Evolutionary conservation across 2,329 filamentous ascomycete species (phyloP).

Genomic region (Ophiostoma himal-ulmi): DNA sequence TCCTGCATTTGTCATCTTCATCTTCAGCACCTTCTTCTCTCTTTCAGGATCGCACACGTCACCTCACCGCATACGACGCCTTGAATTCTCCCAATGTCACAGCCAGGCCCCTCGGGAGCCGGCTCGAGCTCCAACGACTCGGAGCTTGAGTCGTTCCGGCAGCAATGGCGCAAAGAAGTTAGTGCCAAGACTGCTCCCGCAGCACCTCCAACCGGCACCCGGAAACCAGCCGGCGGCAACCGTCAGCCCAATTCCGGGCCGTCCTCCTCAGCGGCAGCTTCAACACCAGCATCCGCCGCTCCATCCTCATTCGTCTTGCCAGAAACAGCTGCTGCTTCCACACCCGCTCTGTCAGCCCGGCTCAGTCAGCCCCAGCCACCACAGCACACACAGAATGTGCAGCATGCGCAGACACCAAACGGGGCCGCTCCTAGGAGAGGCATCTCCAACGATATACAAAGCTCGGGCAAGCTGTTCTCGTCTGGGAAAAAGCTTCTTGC

Average conservation of each 20-base stretch:
- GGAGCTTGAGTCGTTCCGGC: slow-evolving; percentile 80
- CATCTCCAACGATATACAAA: slow-evolving; percentile 20
- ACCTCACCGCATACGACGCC: neutral
- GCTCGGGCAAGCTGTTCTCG: slow-evolving; percentile 23
- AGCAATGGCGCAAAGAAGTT: slow-evolving; percentile 81
- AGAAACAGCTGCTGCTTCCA: neutral
- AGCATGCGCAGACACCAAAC: neutral
- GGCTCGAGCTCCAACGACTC: slow-evolving; percentile 42
- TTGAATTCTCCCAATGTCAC: slow-evolving; percentile 17
- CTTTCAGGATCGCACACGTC: neutral
- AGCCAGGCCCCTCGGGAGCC: slow-evolving; percentile 10
- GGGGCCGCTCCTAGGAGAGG: too few relatives aligned
- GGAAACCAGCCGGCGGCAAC: neutral
- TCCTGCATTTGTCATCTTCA: slow-evolving; percentile 21
- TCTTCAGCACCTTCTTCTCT: neutral
- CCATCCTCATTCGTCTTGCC: neutral
- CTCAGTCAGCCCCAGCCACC: neutral
- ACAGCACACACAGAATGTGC: neutral
- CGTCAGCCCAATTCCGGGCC: neutral
- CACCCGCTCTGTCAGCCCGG: neutral
- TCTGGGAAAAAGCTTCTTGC: slow-evolving; percentile 28
- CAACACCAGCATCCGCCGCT: neutral
- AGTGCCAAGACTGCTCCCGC: slow-evolving; percentile 34
- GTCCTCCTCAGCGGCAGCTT: neutral
- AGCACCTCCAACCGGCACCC: neutral